phyloP scores from a whole-genome alignment of 1,284 basidiomycete genomes.

The Athelia psychrophila region DNA sequence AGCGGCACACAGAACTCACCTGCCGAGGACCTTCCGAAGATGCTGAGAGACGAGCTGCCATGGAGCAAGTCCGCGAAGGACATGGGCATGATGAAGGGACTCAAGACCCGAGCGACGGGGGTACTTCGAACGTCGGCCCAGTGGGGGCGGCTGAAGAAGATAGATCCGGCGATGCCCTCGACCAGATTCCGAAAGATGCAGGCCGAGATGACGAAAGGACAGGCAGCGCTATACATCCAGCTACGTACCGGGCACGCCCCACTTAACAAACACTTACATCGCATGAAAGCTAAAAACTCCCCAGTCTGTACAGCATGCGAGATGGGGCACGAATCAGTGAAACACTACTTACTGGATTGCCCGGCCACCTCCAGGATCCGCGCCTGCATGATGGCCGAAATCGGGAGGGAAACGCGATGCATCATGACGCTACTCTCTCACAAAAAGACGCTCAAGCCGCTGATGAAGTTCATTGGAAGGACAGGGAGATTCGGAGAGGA shows the following conservation, averaged over 20 bases:
- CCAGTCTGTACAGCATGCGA: conserved; percentile 21
- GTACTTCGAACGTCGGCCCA: conserved; percentile 1
- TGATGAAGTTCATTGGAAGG: neutral
- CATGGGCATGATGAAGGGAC: neutral
- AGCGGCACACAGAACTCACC: conserved; percentile 2
- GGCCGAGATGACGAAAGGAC: conserved; percentile 1
- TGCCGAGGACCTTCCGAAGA: conserved; percentile 9
- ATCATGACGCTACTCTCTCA: neutral
- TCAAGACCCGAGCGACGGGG: neutral
- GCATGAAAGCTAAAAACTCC: conserved; percentile 12
- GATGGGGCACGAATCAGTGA: conserved; percentile 13
- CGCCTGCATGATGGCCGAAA: no score
- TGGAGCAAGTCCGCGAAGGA: conserved; percentile 1
- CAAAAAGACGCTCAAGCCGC: neutral
- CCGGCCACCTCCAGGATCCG: conserved; percentile 1
- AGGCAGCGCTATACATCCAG: conserved; percentile 21
- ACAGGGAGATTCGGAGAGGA: no score
- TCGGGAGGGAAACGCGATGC: no score
- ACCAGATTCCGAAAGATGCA: conserved; percentile 7
- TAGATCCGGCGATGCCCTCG: neutral
- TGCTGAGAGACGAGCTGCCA: conserved; percentile 2
- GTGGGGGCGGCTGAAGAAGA: neutral
- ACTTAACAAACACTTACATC: conserved; percentile 21
- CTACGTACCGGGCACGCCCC: conserved; percentile 25
- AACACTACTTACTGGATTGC: conserved; percentile 23